Conservation (phyloP, 371 early-diverging fungal genomes). For the Apophysomyces elegans region DNA sequence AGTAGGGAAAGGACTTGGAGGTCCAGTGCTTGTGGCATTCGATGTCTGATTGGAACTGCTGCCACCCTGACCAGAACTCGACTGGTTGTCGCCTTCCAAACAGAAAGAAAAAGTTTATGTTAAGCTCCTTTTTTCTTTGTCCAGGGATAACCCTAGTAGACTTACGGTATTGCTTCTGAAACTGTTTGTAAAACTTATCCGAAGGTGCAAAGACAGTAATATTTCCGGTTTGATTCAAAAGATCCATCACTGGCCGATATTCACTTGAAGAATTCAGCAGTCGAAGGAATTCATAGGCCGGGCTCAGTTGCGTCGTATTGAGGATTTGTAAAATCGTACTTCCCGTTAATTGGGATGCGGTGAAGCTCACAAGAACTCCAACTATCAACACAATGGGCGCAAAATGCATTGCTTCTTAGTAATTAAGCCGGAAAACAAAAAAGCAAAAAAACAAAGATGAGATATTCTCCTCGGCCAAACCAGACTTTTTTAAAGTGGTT, state of each 20-base stretch:
- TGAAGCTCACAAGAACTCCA: slow-evolving; percentile 1
- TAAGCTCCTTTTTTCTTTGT: neutral
- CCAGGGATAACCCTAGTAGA: neutral
- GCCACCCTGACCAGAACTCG: neutral
- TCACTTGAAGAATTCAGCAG: slow-evolving; percentile 34
- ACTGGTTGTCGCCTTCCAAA: neutral
- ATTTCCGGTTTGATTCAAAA: slow-evolving; percentile 34
- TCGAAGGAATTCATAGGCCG: slow-evolving; percentile 32
- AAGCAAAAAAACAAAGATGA: neutral
- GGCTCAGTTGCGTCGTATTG: slow-evolving; percentile 37
- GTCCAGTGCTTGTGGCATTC: slow-evolving; percentile 15
- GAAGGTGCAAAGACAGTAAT: slow-evolving; percentile 41
- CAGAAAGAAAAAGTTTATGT: no score
- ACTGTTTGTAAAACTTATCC: slow-evolving; percentile 17
- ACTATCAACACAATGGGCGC: neutral
- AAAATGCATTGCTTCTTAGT: neutral
- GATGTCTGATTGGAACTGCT: neutral
- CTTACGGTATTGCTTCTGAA: slow-evolving; percentile 1
- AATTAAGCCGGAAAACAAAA: no score
- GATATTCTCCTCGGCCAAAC: neutral
- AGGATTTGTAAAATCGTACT: slow-evolving; percentile 32
- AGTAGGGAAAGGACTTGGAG: slow-evolving; percentile 12
- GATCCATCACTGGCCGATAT: slow-evolving; percentile 28
- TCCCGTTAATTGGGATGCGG: slow-evolving; percentile 17
- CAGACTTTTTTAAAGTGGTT: neutral